A percentile compares a stretch with the other conserved stretches of the same genome.
Conservation (phyloP, 805 yeast species). For the Maudiozyma pseudohumilis region DNA sequence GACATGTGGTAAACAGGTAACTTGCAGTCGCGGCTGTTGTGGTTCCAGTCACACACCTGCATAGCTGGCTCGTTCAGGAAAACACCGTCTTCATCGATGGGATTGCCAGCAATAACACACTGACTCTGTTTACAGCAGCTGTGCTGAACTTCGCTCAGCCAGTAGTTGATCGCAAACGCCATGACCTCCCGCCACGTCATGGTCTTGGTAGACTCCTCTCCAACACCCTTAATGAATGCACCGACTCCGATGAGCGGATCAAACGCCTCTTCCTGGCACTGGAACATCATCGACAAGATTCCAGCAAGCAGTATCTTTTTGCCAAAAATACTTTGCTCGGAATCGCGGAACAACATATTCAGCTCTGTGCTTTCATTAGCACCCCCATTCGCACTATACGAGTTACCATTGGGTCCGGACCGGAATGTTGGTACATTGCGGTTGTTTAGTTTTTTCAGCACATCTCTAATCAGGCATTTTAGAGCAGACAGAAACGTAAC, state of each 20-base stretch:
- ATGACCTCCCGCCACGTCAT: slow-evolving; percentile 64
- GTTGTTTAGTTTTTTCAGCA: slow-evolving; percentile 7
- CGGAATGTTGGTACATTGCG: not conserved
- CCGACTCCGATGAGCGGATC: slow-evolving; percentile 11
- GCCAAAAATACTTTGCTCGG: slow-evolving; percentile 42
- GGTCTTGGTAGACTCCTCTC: slow-evolving; percentile 12
- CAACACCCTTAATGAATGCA: slow-evolving; percentile 6
- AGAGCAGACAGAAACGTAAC: slow-evolving; percentile 45
- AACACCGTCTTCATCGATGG: slow-evolving; percentile 1
- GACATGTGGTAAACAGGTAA: slow-evolving; percentile 64
- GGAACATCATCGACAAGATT: slow-evolving; percentile 53
- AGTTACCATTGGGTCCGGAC: not conserved
- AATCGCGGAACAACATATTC: slow-evolving; percentile 3
- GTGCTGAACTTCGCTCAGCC: slow-evolving; percentile 34
- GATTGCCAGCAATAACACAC: slow-evolving; percentile 1
- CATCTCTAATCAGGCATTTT: slow-evolving; percentile 47
- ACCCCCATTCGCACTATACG: not conserved
- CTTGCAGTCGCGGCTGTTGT: slow-evolving; percentile 33
- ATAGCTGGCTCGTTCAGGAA: slow-evolving; percentile 3
- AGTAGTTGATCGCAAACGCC: slow-evolving; percentile 59
- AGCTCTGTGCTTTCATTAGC: slow-evolving; percentile 7
- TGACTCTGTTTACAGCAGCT: slow-evolving; percentile 9
- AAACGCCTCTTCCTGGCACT: slow-evolving; percentile 59
- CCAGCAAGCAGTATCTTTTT: slow-evolving; percentile 61
- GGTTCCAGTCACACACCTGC: slow-evolving; percentile 20